These are phyloP conservation scores for Aspergillus taichungensis DNA, from an alignment of 495 filamentous ascomycete genomes.

Conservation along the genomic window DNA sequence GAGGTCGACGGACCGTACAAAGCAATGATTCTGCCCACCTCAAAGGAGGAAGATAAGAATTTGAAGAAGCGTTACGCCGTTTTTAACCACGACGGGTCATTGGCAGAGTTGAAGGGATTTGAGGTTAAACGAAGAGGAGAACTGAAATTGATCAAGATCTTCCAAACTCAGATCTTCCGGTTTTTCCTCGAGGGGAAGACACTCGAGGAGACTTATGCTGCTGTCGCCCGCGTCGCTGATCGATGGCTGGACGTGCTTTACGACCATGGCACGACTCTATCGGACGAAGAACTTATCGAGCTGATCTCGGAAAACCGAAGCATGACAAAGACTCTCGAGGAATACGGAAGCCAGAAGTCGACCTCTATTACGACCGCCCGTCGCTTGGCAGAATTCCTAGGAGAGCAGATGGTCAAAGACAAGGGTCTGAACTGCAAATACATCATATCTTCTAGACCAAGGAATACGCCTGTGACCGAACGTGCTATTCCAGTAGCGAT, in stretches of 20 bases:
- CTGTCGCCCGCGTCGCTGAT: conserved; percentile 93
- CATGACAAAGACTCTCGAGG: conserved; percentile 92
- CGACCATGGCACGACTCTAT: conserved; percentile 73
- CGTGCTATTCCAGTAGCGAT: conserved; percentile 92
- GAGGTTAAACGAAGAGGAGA: conserved; percentile 97
- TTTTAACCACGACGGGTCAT: conserved; percentile 93
- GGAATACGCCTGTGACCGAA: conserved; percentile 87
- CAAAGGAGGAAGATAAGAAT: conserved; percentile 98
- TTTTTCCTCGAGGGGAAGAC: conserved; percentile 92
- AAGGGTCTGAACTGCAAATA: conserved; percentile 99
- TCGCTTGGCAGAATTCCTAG: conserved; percentile 89
- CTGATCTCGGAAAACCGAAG: conserved; percentile 97
- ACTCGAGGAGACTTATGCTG: conserved; percentile 77
- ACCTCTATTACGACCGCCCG: conserved; percentile 98
- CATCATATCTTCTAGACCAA: conserved; percentile 85
- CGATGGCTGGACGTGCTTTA: conserved; percentile 92
- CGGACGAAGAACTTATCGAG: conserved; percentile 95
- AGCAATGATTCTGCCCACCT: conserved; percentile 95
- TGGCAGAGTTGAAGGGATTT: conserved; percentile 98
- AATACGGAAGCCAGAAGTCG: conserved; percentile 92
- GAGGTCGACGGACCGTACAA: conserved; percentile 96
- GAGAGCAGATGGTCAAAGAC: conserved; percentile 98
- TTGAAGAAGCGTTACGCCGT: conserved; percentile 99
- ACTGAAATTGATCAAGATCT: conserved; percentile 98
- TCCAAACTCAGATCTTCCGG: conserved; percentile 98